These are phyloP conservation scores for Pseudisothecium myosuroides DNA, from an alignment of 225 moss, liverwort and hornwort species.

Conservation along the genomic window DNA sequence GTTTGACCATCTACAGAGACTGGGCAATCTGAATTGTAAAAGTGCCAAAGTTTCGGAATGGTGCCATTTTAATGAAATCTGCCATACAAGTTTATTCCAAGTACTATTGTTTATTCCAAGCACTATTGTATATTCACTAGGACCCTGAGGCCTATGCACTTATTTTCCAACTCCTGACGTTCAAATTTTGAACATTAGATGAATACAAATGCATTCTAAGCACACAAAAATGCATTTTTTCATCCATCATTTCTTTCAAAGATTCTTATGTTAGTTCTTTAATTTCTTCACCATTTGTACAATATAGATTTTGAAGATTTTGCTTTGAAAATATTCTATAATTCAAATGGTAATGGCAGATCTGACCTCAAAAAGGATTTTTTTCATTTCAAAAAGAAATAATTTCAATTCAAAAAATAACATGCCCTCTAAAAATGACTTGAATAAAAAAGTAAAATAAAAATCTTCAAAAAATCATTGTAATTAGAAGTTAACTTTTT, in stretches of 20 bases:
- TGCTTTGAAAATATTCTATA: background rate
- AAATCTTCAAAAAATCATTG: background rate
- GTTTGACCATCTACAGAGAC: no score
- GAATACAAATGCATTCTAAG: background rate
- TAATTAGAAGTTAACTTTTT: background rate
- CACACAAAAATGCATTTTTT: background rate
- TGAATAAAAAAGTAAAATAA: background rate
- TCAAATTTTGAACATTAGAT: background rate
- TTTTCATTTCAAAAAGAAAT: no score
- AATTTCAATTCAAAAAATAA: background rate
- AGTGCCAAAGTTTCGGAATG: no score
- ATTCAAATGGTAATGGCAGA: background rate
- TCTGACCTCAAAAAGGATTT: rapidly evolving
- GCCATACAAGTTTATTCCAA: no score
- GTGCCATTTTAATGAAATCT: no score
- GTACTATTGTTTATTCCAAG: no score
- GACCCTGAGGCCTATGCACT: background rate
- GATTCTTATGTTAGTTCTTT: background rate
- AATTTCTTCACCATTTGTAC: background rate
- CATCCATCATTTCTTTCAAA: background rate
- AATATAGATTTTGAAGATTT: background rate
- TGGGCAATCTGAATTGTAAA: no score
- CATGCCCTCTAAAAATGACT: background rate
- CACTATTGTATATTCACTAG: background rate
- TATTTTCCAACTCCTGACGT: no score